Evolutionary conservation across 768 basidiomycete species (phyloP).

Genomic region (Psilocybe cyanescens): DNA sequence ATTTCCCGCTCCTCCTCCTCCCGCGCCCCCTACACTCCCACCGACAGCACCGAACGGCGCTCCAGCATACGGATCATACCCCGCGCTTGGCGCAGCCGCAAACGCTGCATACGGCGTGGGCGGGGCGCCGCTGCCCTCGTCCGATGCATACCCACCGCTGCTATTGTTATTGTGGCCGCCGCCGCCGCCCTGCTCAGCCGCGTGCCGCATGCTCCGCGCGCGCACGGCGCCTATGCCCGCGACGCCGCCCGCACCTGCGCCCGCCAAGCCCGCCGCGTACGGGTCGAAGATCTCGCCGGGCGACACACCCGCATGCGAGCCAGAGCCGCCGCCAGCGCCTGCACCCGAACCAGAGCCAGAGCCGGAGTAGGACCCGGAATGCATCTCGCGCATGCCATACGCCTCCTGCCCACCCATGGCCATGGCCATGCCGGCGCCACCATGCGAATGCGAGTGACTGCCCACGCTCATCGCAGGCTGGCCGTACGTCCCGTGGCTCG

Average conservation of each 20-base stretch:
- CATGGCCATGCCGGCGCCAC: background rate
- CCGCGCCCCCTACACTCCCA: background rate
- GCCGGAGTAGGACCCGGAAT: background rate
- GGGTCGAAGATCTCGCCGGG: slow-evolving; percentile 37
- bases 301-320: slow-evolving; percentile 23
- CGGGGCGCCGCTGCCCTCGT: slow-evolving; percentile 29
- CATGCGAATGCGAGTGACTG: slow-evolving; percentile 1
- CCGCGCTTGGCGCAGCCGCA: slow-evolving; percentile 25
- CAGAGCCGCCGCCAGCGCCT: slow-evolving; percentile 13
- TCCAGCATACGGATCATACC: background rate
- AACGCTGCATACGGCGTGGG: slow-evolving; percentile 43
- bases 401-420: slow-evolving; percentile 29
- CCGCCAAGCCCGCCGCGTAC: slow-evolving; percentile 23
- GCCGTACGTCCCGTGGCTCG: slow-evolving; percentile 59
- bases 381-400: slow-evolving; percentile 56
- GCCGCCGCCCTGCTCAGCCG: too few species aligned
- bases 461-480: slow-evolving; percentile 46
- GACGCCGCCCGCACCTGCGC: slow-evolving; percentile 32
- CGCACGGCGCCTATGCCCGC: slow-evolving; percentile 49
- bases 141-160: slow-evolving; percentile 14
- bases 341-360: background rate
- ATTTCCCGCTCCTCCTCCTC: background rate
- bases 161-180: too few species aligned
- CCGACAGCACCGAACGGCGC: background rate
- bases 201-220: slow-evolving; percentile 35